Base-by-base conservation (phyloP, 2,329 filamentous ascomycete species). In the Trichoderma citrinoviride region DNA sequence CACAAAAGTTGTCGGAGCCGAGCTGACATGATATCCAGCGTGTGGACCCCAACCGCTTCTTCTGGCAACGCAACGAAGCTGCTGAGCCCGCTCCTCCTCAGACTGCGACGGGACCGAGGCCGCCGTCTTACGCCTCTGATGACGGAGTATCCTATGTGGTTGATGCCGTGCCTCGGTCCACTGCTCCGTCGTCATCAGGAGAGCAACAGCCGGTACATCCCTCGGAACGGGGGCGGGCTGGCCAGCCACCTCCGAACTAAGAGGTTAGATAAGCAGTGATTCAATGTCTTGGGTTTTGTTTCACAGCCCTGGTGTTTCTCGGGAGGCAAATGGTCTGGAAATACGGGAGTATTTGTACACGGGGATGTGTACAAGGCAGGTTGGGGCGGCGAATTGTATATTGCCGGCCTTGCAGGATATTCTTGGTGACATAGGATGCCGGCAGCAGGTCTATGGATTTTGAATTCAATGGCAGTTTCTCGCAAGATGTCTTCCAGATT, bases 31-130 rank as follows among this genome's bases (percentile, higher is more conserved):
- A 5, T 55, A 23, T 44, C 29, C 70, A 90, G 85, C 84, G 91
- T 54, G 89, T 93, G 37, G 90, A 96, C 71, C 92, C 92, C 1
- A 86, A 94, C 72, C 81, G 92, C 15, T 81, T 96, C 27, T 92
- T 90, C 74, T 96, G 92, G 92, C 87, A 90, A 75, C 85, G 89
- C 43, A 90, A 87, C 68, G 79, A 82, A 21, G 73, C 75, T 3
- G 73, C 74, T 3, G 67, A 71, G 14, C 57, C 73, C 21, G 60
- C 69, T 29, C 65, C 71, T 5, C 63, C 68, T 23, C 70, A 67
- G 52, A 72, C 70, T 40, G 70, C 68, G n/a, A 69, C 68, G 44
- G 73, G 74, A 63, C 73, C 69, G 12, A 82, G 90, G 1, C 91
- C 91, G 5, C 91, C 91, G 2, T 92, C 88, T 5, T 95, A 95